Evolutionary conservation across 495 filamentous ascomycete genomes (phyloP).

Genomic region (Lophium mytilinum): DNA sequence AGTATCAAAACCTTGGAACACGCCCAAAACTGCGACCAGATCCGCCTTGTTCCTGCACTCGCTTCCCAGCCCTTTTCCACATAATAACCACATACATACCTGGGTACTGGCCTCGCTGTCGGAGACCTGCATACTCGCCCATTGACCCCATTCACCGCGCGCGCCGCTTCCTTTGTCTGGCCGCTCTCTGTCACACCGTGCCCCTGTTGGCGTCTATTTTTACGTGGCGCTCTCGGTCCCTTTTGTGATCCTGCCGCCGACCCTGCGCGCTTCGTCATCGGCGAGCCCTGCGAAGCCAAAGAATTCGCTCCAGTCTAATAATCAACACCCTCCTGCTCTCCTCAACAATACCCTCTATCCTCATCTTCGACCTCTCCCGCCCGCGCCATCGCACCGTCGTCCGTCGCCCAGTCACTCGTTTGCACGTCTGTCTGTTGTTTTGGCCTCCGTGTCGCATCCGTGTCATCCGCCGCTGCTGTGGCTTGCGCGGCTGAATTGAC

Average conservation of each 20-base stretch:
- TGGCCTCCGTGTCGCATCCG: not conserved
- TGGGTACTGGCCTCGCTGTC: no score
- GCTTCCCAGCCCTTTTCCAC: no score
- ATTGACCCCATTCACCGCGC: no score
- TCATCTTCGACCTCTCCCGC: not conserved
- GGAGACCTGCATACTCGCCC: no score
- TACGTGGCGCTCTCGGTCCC: no score
- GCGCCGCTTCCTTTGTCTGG: no score
- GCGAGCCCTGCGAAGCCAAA: not conserved
- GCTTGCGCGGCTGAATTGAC: conserved; percentile 8
- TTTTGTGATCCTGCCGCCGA: not conserved
- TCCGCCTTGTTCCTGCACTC: no score
- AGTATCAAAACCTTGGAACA: no score
- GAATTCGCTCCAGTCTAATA: not conserved
- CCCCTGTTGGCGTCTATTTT: no score
- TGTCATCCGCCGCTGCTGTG: conserved; percentile 6
- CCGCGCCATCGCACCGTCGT: not conserved
- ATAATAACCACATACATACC: no score
- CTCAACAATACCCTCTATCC: not conserved
- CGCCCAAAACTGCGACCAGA: no score
- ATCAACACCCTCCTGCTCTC: not conserved
- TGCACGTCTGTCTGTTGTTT: not conserved
- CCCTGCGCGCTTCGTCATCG: not conserved
- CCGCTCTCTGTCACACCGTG: no score
- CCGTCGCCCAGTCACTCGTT: conserved; percentile 4